Evolutionary conservation across 2,329 filamentous ascomycete genomes (phyloP).

Genomic region (Ceratocystis eucalypticola): DNA sequence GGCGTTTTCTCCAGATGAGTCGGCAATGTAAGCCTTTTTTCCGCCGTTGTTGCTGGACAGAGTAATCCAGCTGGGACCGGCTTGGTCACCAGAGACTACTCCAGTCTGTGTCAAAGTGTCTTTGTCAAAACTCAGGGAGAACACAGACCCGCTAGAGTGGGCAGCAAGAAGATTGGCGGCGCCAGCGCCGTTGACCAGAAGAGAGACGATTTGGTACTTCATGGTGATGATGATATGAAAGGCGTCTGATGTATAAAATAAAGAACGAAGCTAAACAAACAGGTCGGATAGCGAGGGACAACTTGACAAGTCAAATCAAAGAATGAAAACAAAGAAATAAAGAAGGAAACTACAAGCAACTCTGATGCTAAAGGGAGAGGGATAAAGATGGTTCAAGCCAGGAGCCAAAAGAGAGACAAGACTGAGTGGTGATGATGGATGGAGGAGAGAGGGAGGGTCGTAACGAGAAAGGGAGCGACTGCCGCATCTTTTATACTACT

Average conservation of each 20-base stretch:
- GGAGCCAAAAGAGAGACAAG: constrained; percentile 1
- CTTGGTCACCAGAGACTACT: constrained; percentile 19
- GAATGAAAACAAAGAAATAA: neutral
- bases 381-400: neutral
- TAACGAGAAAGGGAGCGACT: neutral
- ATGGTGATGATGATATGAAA: constrained; percentile 5
- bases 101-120: constrained; percentile 16
- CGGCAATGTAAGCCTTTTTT: constrained; percentile 20
- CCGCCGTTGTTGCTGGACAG: constrained; percentile 12
- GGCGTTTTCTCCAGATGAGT: constrained; percentile 26
- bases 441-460: neutral
- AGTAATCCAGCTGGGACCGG: constrained; percentile 21
- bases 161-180: constrained; percentile 21
- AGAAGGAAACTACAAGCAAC: neutral
- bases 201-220: constrained; percentile 12
- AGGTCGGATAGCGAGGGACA: neutral
- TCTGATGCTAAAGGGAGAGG: neutral
- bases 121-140: constrained; percentile 18
- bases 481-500: neutral
- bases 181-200: constrained; percentile 16
- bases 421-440: neutral
- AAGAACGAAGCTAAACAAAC: neutral
- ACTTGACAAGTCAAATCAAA: neutral
- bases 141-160: constrained; percentile 21
- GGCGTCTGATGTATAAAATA: neutral